These are phyloP conservation scores for Massarina eburnea DNA, from an alignment of 2,329 filamentous ascomycete species.

Conservation along the genomic window DNA sequence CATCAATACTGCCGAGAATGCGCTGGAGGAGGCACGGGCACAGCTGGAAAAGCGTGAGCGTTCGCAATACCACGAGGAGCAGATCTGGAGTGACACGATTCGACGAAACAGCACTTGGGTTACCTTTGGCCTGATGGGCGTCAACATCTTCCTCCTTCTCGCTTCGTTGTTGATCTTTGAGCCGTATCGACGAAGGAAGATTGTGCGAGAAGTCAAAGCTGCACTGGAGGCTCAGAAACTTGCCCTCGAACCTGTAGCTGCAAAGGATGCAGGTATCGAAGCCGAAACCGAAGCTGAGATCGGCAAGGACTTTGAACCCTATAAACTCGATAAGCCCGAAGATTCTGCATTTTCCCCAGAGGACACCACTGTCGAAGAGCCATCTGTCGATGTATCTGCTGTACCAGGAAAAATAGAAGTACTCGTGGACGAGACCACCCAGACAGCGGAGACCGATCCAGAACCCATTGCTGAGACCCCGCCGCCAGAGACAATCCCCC, in stretches of 20 bases:
- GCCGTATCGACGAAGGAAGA: conserved; percentile 80
- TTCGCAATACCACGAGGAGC: conserved; percentile 94
- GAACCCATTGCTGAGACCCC: conserved; percentile 8
- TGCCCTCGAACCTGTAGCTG: conserved; percentile 15
- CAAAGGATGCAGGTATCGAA: conserved; percentile 15
- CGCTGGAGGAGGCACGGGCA: conserved; percentile 75
- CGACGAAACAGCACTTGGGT: conserved; percentile 96
- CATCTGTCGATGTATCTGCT: conserved; percentile 9
- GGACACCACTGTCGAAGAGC: conserved; percentile 1
- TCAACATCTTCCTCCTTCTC: conserved; percentile 88
- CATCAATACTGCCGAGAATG: conserved; percentile 73
- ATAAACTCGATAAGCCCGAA: not conserved
- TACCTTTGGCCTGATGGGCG: conserved; percentile 95
- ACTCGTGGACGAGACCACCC: conserved; percentile 10
- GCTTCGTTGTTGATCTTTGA: conserved; percentile 87
- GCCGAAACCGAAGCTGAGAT: conserved; percentile 23
- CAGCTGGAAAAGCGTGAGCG: conserved; percentile 81
- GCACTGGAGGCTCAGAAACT: conserved; percentile 37
- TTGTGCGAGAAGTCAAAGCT: conserved; percentile 71
- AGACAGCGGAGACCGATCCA: conserved; percentile 4
- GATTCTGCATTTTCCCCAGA: not conserved
- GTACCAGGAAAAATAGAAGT: conserved; percentile 7
- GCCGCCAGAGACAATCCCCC: conserved; percentile 4
- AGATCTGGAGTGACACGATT: conserved; percentile 99
- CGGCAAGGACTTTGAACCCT: conserved; percentile 1